Evolutionary conservation across 75 land plant species (phyloP).

Genomic region (Picea glauca): DNA sequence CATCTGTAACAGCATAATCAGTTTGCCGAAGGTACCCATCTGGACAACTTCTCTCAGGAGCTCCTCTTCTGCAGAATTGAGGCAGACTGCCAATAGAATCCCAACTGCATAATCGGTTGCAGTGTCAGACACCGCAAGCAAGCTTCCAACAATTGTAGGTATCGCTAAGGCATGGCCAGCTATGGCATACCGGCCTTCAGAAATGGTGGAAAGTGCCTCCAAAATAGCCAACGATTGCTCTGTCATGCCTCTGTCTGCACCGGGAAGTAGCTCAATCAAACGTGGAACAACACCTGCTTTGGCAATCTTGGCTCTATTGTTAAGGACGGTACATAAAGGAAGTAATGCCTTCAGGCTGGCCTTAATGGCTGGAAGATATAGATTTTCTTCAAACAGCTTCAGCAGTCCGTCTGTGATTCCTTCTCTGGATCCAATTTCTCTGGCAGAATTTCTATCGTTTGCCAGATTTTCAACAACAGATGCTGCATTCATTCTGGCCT

Average conservation of each 20-base stretch:
- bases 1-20: constrained; percentile 44
- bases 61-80: neutral
- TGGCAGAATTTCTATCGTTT: neutral
- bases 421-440: too few species aligned
- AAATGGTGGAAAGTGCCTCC: constrained; percentile 36
- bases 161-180: constrained; percentile 28
- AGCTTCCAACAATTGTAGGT: constrained; percentile 28
- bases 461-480: neutral
- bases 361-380: neutral
- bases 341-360: neutral
- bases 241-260: constrained; percentile 2
- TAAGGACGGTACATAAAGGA: neutral
- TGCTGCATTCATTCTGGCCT: neutral
- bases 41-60: constrained; percentile 31
- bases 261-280: constrained; percentile 19
- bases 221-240: constrained; percentile 18
- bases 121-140: neutral
- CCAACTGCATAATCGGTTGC: constrained; percentile 19
- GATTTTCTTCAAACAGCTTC: neutral
- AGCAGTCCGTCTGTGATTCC: neutral
- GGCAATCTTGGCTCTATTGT: neutral
- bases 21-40: constrained; percentile 36
- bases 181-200: constrained; percentile 42
- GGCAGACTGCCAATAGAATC: constrained; percentile 15
- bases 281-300: constrained; percentile 23